Percentiles rank a stretch among this genome's conserved stretches.
Conservation (phyloP, 352 stramenopile species). For the Pythium sukuiense region DNA sequence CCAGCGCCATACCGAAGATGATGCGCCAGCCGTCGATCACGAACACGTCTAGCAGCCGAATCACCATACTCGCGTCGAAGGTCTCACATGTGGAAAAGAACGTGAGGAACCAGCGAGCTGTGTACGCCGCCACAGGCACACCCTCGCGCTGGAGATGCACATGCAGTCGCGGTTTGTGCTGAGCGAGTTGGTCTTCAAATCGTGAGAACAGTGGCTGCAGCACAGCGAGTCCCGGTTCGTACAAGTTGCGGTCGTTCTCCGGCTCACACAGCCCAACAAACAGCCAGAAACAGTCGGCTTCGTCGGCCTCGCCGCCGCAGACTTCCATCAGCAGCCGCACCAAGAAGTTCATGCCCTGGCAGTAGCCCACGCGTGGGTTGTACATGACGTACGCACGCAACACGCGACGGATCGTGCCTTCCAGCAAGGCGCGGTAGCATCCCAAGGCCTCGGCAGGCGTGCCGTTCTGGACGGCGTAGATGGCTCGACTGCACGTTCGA, state of each 20-base stretch:
- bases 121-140: constrained; percentile 70
- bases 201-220: constrained; percentile 65
- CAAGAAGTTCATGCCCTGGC: constrained; percentile 89
- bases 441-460: constrained; percentile 9
- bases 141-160: constrained; percentile 57
- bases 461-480: constrained; percentile 31
- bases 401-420: constrained; percentile 75
- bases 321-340: constrained; percentile 72
- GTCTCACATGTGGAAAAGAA: constrained; percentile 84
- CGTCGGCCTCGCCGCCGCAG: constrained; percentile 39
- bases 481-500: constrained; percentile 64
- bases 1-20: constrained; percentile 76
- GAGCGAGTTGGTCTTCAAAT: constrained; percentile 64
- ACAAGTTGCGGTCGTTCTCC: constrained; percentile 71
- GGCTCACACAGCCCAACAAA: constrained; percentile 79
- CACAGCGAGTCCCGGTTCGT: constrained; percentile 71
- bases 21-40: constrained; percentile 80
- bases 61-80: constrained; percentile 62
- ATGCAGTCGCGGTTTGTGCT: constrained; percentile 67
- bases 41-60: constrained; percentile 74
- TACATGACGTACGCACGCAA: constrained; percentile 80
- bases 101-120: constrained; percentile 84
- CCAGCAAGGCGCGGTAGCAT: constrained; percentile 31
- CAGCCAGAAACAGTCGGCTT: constrained; percentile 82
- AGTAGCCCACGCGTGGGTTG: constrained; percentile 82